Conservation (phyloP, 148 eudicot genomes). For the Oxyria digyna region DNA sequence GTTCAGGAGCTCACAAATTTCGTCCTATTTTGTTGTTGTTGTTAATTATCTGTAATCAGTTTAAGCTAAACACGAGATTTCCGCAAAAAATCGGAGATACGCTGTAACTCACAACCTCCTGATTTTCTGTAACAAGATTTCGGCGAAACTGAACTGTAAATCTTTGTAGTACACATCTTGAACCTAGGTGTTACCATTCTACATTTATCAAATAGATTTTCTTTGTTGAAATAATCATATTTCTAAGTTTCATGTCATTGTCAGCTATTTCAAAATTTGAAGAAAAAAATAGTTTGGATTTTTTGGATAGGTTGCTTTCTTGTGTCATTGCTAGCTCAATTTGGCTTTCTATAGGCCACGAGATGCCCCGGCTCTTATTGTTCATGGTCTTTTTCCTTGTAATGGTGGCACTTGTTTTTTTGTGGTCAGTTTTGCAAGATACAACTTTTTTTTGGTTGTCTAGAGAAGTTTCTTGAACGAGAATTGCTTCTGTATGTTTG, state of each 20-base stretch:
- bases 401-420: background rate
- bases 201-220: background rate
- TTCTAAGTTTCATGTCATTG: background rate
- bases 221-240: background rate
- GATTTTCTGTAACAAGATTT: background rate
- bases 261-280: background rate
- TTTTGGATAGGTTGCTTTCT: background rate
- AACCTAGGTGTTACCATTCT: background rate
- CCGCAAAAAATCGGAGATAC: background rate
- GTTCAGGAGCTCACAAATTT: background rate
- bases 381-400: background rate
- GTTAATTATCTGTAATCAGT: background rate
- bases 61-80: background rate
- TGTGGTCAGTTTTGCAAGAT: background rate
- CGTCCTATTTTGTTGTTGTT: background rate
- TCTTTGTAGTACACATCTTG: background rate
- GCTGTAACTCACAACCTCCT: background rate
- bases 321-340: background rate
- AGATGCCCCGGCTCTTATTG: background rate
- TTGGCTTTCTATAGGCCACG: conserved; percentile 6
- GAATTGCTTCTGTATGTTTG: background rate
- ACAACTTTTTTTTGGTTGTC: background rate
- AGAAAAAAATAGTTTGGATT: background rate
- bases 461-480: background rate
- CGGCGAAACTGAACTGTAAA: background rate